These are phyloP conservation scores for Aeminium ludgeri DNA, from an alignment of 495 filamentous ascomycete species.

Conservation along the genomic window DNA sequence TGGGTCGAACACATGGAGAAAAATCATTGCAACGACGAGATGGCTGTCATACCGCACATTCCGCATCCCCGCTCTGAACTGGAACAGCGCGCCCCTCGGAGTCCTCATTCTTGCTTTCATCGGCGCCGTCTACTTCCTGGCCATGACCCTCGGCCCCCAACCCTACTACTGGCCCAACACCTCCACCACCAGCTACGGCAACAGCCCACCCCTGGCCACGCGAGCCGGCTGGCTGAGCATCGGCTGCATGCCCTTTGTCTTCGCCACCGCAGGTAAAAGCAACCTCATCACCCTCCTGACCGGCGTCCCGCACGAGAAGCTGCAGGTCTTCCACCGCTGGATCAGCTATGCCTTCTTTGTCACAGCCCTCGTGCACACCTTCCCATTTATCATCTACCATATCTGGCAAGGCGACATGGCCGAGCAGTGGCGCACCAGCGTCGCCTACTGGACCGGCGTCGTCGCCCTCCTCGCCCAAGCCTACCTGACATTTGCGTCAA, in stretches of 20 bases:
- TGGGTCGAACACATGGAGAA: conserved; percentile 16
- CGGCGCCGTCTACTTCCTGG: conserved; percentile 33
- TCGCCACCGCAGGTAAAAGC: conserved; percentile 16
- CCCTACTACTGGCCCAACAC: conserved; percentile 44
- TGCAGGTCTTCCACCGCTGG: conserved; percentile 21
- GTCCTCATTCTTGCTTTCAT: conserved; percentile 25
- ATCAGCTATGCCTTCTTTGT: conserved; percentile 16
- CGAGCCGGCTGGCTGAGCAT: conserved; percentile 18
- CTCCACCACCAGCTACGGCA: conserved; percentile 27
- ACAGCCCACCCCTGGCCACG: conserved; percentile 20
- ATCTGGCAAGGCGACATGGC: conserved; percentile 34
- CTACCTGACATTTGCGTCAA: conserved; percentile 36
- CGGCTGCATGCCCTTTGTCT: conserved; percentile 17
- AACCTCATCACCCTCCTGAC: conserved; percentile 17
- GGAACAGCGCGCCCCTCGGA: conserved; percentile 31
- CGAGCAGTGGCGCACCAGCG: conserved; percentile 28
- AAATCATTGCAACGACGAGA: conserved; percentile 18
- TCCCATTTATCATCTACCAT: conserved; percentile 29
- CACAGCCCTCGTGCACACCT: conserved; percentile 19
- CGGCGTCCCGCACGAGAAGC: conserved; percentile 16
- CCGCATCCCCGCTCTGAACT: conserved; percentile 21
- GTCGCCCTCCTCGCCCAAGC: conserved; percentile 37
- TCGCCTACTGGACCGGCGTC: conserved; percentile 40
- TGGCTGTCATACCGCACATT: conserved; percentile 30
- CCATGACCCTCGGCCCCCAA: conserved; percentile 32